Evolutionary conservation across 805 yeast genomes (phyloP).

Genomic region (Yarrowia sp.): DNA sequence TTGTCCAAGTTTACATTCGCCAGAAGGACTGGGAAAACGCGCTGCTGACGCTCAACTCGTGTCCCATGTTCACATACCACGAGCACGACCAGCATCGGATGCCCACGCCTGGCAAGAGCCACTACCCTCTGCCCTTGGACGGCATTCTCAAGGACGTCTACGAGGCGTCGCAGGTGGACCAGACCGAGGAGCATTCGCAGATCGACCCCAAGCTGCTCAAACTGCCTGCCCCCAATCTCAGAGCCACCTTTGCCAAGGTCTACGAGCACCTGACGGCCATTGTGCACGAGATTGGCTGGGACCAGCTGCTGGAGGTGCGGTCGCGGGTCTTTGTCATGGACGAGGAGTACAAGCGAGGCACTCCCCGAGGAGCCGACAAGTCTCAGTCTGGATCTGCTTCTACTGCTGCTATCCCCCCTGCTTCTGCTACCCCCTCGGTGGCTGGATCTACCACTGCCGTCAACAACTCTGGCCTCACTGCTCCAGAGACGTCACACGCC

Average conservation of each 20-base stretch:
- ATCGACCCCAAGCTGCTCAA: conserved; percentile 59
- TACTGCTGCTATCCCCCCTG: conserved; percentile 25
- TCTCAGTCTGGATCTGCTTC: conserved; percentile 20
- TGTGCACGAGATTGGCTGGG: conserved; percentile 82
- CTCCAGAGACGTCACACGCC: conserved; percentile 23
- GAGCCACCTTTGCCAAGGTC: conserved; percentile 63
- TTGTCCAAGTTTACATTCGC: conserved; percentile 67
- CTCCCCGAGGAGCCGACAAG: conserved; percentile 42
- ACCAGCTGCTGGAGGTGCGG: conserved; percentile 67
- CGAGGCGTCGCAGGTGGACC: conserved; percentile 47
- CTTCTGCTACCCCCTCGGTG: conserved; percentile 5
- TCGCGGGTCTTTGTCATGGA: conserved; percentile 83
- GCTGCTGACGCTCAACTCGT: conserved; percentile 69
- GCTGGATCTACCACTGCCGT: conserved; percentile 9
- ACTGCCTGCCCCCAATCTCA: conserved; percentile 59
- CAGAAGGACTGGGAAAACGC: conserved; percentile 65
- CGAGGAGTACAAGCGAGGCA: conserved; percentile 61
- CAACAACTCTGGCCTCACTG: background rate
- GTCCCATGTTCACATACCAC: conserved; percentile 68
- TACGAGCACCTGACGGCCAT: conserved; percentile 76
- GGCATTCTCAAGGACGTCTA: conserved; percentile 61
- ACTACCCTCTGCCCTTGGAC: conserved; percentile 61
- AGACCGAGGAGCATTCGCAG: conserved; percentile 47
- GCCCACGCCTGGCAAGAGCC: conserved; percentile 55
- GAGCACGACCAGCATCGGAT: conserved; percentile 57